These are phyloP conservation scores for Zangia roseola DNA, from an alignment of 768 basidiomycete species.

Conservation along the genomic window DNA sequence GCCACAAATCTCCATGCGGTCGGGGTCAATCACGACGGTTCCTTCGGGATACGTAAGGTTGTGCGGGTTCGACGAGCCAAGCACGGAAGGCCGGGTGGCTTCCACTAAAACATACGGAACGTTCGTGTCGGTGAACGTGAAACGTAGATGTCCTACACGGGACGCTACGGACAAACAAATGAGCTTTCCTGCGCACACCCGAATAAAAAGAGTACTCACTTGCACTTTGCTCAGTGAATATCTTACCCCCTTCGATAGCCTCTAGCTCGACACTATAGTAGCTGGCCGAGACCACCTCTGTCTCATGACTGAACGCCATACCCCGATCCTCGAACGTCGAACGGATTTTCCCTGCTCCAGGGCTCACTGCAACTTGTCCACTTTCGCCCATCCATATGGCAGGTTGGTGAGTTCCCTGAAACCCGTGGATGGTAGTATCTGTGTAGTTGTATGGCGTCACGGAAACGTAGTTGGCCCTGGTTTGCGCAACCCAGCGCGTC, in stretches of 20 bases:
- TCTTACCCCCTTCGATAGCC: slow-evolving; percentile 48
- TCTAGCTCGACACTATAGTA: slow-evolving; percentile 59
- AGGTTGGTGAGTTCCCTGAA: slow-evolving; percentile 78
- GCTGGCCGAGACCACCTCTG: slow-evolving; percentile 53
- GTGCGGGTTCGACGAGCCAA: slow-evolving; percentile 48
- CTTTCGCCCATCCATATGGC: slow-evolving; percentile 91
- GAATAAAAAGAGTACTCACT: slow-evolving; percentile 41
- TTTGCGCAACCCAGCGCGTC: slow-evolving; percentile 86
- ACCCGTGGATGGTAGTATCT: slow-evolving; percentile 60
- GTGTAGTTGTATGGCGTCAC: slow-evolving; percentile 71
- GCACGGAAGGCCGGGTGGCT: slow-evolving; percentile 59
- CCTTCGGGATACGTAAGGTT: slow-evolving; percentile 57
- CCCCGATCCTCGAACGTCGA: slow-evolving; percentile 59
- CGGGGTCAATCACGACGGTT: slow-evolving; percentile 43
- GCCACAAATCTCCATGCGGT: slow-evolving; percentile 53
- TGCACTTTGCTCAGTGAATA: slow-evolving; percentile 59
- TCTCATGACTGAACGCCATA: slow-evolving; percentile 47
- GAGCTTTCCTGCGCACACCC: background rate
- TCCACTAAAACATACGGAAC: slow-evolving; percentile 65
- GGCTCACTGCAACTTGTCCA: slow-evolving; percentile 58
- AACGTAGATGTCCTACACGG: slow-evolving; percentile 70
- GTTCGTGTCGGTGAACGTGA: slow-evolving; percentile 52
- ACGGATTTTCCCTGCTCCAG: slow-evolving; percentile 52
- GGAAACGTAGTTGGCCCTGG: slow-evolving; percentile 73
- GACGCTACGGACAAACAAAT: slow-evolving; percentile 47